Base-by-base conservation (phyloP, 306 rosid species). In the Cicer cuneatum region DNA sequence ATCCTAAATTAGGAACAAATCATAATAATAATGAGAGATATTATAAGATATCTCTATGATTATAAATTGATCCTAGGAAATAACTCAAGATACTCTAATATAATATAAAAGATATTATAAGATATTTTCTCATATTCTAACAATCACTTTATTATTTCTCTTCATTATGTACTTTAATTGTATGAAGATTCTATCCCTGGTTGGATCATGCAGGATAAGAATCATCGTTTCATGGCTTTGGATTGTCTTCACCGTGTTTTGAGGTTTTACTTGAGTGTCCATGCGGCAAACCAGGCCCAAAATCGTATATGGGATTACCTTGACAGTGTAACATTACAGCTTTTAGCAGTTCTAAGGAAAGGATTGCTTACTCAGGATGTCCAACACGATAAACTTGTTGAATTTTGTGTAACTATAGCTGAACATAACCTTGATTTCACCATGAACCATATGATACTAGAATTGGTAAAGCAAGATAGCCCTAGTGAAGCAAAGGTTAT, bases 381-480 rank as follows among this genome's bases (percentile, higher is more conserved):
- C 74, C 99, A 95, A 81, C 99, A 95, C 78, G 99, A 92, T 90
- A 95, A 95, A 80, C 93, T 95, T 54, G 99, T 95, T 56, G 99
- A 95, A 74, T 92, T 95, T 80, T 92, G 98, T 81, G 99, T 90
- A 67, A 92, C 99, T 61, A 92, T 95, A 81, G 98, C 99, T 6
- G 99, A 90, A 67, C 99, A 95, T 79, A 95, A 90, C 79, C 97
- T 95, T 81, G 99, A 95, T 80, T 95, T 95, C 90, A 89, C 99
- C 45, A 90, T 95, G 99, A 95, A 92, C 78, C 98, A 95, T 87
- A 89, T 95, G 98, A 85, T 95, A 80, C 80, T 95, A 71, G 99
- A 95, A 86, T 83, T 95, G 83, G 86, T 95, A 72, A 95, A 90
- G 87, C 98, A 85, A 87, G 98, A 95, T 72, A 89, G 93, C 86